Base-by-base conservation (phyloP, 2,329 filamentous ascomycete species). In the Beauveria rudraprayagi region DNA sequence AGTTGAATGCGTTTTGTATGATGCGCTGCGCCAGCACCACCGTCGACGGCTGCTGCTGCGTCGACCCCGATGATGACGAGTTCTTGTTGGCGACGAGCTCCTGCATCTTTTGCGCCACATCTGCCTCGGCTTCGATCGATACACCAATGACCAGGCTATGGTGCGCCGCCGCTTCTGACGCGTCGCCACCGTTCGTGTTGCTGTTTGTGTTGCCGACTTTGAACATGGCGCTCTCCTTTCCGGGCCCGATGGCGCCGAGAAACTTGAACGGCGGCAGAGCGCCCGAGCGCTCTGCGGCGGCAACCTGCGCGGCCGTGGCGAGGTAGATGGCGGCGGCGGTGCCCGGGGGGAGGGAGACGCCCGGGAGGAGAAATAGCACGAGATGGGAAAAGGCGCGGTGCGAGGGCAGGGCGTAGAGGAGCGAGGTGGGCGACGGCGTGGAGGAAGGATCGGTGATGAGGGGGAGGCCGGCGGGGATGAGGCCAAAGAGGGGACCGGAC, bases 1-100 rank as follows among this genome's bases (percentile, higher is more conserved):
- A 97, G 75, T 99, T 97, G 75, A 97, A 99, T 16, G 93, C 94
- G 73, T 97, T 96, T 68, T 91, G 89, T 68, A 99, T 97, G 67
- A 99, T 97, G 65, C 91, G 81, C 75, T 97, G 92, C 34, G 94
- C 94, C 26, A 99, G 80, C 2, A 91, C 78, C 65, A 90, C 85
- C 0, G 91, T 94, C n/a, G 83, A 80, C 1, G 85, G 79, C 52
- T 77, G 75, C 30, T 71, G 69, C 63, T 68, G 63, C 64, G 71
- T 40, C 60, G 62, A 58, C n/a, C 60, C 28, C 16, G 53, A 67
- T 37, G 16, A 28, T 28, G 44, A 24, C 11, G 47, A 11, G 28
- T 16, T 43, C 62, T 74, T 76, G 48, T 48, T 67, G 24, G 70
- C 69, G 17, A 70, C 79, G 28, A 91, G 75, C 59, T 83, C 78